Base-by-base conservation (phyloP, 352 stramenopile species). In the Albugo laibachii region DNA sequence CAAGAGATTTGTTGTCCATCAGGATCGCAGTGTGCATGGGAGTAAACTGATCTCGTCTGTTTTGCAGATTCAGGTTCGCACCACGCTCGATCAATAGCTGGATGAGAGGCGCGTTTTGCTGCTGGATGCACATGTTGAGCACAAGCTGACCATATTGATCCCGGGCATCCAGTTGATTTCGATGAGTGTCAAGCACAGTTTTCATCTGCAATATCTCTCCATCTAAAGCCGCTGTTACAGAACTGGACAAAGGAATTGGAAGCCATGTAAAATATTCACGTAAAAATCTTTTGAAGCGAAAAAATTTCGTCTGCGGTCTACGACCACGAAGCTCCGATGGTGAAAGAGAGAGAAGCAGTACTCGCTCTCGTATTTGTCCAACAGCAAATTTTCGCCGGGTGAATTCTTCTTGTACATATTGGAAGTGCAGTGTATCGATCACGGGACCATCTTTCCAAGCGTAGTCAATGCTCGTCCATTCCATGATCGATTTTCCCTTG, bases 1-100 rank as follows among this genome's bases (percentile, higher is more conserved):
- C 75, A 2, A 88, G 45, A 16, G 71, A 65, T 50, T 87, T 87
- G 56, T 87, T 87, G 40, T 70, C 75, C 75, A 87, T 88, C 48
- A 88, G 72, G 51, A 83, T 76, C 1, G 65, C 65, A 38, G 63
- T 83, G 49, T 80, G 76, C 16, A 88, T 59, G 35, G 75, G 68
- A n/a, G 69, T 72, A 36, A 65, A 61, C 10, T 74, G 53, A 21
- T 66, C 74, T 1, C 49, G 43, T 43, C 80, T 60, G 41, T 88
- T 70, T 24, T 81, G 69, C 8, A 65, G 49, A 48, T 87, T 66
- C 21, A 83, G 59, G 35, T 85, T 64, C 0, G 75, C 75, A 1
- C 65, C 68, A 18, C 74, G 72, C 27, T 84, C 75, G 2, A 88
- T 58, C 19, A 88, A 47, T 36, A 88, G 54, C 3, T 73, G 67